Evolutionary conservation across 148 eudicot species (phyloP).

Genomic region (Chenopodium suecicum): DNA sequence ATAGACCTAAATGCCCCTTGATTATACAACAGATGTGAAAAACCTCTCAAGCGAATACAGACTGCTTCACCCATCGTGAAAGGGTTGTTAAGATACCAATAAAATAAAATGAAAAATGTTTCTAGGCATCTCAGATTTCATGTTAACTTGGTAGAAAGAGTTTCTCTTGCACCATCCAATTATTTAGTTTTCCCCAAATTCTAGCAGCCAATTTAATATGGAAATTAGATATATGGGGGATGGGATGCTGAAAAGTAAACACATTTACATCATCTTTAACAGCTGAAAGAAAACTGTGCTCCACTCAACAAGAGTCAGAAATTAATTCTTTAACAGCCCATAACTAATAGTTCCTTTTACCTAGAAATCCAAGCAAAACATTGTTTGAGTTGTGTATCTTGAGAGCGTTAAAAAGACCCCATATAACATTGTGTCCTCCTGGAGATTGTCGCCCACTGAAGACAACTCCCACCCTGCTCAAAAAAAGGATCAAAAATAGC

Average conservation of each 20-base stretch:
- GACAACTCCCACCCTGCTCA: conserved; percentile 81
- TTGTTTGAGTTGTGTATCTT: conserved; percentile 72
- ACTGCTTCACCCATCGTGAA: not conserved
- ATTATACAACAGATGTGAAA: not conserved
- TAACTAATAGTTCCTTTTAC: conserved; percentile 35
- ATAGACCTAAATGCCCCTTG: not conserved
- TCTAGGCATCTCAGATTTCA: too few species aligned
- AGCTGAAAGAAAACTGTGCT: not conserved
- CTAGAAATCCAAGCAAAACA: conserved; percentile 82
- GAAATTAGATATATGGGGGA: too few species aligned
- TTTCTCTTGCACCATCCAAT: too few species aligned
- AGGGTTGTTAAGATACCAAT: not conserved
- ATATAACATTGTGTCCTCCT: conserved; percentile 96
- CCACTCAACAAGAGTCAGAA: not conserved
- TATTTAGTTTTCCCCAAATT: too few species aligned
- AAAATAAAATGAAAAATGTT: too few species aligned
- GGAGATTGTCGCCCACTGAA: conserved; percentile 98
- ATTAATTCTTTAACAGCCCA: not conserved
- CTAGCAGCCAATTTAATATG: too few species aligned
- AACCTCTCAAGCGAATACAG: not conserved
- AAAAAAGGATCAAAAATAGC: not conserved
- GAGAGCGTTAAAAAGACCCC: conserved; percentile 91
- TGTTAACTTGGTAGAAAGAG: too few species aligned
- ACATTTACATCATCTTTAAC: not conserved
- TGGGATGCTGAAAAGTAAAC: too few species aligned